These are phyloP conservation scores for Macrolepiota albuminosa DNA, from an alignment of 768 basidiomycete genomes.

Conservation along the genomic window DNA sequence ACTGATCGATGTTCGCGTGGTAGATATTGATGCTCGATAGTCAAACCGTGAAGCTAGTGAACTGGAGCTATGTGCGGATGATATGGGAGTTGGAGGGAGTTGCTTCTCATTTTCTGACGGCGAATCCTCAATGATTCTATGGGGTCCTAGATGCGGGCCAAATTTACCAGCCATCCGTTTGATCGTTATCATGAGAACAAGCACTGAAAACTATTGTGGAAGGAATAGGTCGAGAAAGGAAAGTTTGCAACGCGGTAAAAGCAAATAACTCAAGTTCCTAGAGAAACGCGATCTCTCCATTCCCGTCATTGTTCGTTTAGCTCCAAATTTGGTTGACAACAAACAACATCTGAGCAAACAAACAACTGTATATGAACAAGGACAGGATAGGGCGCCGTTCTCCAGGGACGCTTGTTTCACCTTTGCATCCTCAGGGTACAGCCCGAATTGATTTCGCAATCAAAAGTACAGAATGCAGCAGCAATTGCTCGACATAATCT, in stretches of 20 bases:
- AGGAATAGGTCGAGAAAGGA: conserved; percentile 7
- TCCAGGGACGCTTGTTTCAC: not conserved
- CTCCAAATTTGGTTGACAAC: conserved; percentile 6
- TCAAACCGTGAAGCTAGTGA: conserved; percentile 36
- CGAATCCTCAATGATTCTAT: conserved; percentile 18
- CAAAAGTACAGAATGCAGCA: not conserved
- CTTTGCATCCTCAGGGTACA: not conserved
- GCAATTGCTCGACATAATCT: not conserved
- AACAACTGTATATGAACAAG: conserved; percentile 22
- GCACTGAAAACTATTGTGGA: conserved; percentile 4
- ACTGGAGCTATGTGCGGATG: conserved; percentile 26
- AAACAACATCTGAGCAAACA: conserved; percentile 8
- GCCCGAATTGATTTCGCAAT: not conserved
- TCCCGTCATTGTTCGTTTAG: conserved; percentile 25
- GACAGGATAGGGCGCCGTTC: conserved; percentile 1
- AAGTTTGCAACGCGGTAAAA: conserved; percentile 9
- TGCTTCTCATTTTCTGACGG: conserved; percentile 14
- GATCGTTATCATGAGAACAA: conserved; percentile 25
- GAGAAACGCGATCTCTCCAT: conserved; percentile 13
- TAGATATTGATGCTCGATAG: conserved; percentile 66
- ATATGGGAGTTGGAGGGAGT: conserved; percentile 24
- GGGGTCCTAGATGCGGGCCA: conserved; percentile 34
- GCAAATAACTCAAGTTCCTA: conserved; percentile 3
- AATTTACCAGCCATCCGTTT: conserved; percentile 50
- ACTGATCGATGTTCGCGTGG: conserved; percentile 56